Evolutionary conservation across 2,329 filamentous ascomycete genomes (phyloP), one percentile per base, ranked within the genome.

Genomic region (Cladophialophora chaetospira): DNA sequence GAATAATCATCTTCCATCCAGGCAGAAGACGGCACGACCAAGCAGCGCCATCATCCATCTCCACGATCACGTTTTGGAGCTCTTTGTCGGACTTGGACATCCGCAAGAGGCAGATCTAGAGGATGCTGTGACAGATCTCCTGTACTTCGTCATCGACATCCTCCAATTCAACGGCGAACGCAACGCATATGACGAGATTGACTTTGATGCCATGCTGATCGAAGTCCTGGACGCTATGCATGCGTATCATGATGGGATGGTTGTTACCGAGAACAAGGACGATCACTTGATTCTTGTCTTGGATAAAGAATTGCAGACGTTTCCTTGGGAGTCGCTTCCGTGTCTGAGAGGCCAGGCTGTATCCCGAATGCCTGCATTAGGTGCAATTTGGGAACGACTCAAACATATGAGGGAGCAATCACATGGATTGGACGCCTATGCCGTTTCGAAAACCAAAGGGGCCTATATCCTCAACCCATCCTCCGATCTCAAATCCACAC

Each of bases 171-270:
- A 96, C 65, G 94, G 94, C 13, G 95, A 99, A 74, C 84, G 86
- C 45, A 99, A 97, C 69, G 94, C 95, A 0, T 97, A 97, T 72
- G 94, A 99, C 66, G 94, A 99, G 74, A 89, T 99, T 61, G 93
- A 97, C 72, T 96, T 97, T 69, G 94, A 99, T 65, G 77, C 81
- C 64, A 95, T 99, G 84, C 85, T 92, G 4, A 81, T 97, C 35
- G 91, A 96, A 66, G 90, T 89, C 0, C 82, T 91, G 35, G 93
- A 97, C 72, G 90, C 91, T 2, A 76, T 99, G 23, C 84, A 86
- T 47, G 82, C 84, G 0, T 97, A 97, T 68, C 87, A 96, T 67
- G 79, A 80, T 53, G 73, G 72, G 21, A 70, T 68, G 3, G 69
- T 53, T 26, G 70, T 72, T 5, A 63, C 9, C n/a, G 23, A 60